Evolutionary conservation across 2,329 filamentous ascomycete species (phyloP), one percentile per base, ranked within the genome.

Genomic region (Diplodia intermedia): DNA sequence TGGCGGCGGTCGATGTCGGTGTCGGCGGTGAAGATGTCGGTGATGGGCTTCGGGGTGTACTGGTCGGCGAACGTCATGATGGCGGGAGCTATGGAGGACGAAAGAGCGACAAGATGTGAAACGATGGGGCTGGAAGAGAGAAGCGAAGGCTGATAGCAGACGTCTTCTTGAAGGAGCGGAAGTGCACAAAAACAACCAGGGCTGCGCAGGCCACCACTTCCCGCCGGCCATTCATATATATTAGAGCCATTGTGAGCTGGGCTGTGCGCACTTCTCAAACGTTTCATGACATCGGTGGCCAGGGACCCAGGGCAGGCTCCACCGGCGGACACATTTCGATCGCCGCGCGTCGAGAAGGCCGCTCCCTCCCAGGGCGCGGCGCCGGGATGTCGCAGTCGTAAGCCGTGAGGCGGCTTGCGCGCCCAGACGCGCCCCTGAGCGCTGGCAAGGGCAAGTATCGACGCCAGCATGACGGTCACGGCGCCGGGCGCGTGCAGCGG

Each of bases 1-100:
- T 88, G 81, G 71, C 87, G 83, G 61, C 87, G 83, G 78, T 92
- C 88, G 77, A 92, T 90, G 74, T 88, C 86, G 52, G 88, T 90
- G 75, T 91, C 89, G 71, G 77, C 80, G 65, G 88, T 91, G 79
- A 90, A 88, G 75, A 88, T 80, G 75, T 88, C 86, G 63, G 86
- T 88, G 50, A 84, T 75, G 26, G 86, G 86, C 73, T 83, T 82
- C 15, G 79, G 77, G 31, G 79, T 80, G 73, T 80, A 81, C 31
- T 68, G 57, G 66, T 63, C 66, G 57, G 36, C 36, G 66, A 50
- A 68, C 33, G 66, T 29, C 66, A 67, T 67, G 33, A 29, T 14
- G 31, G 38, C 23, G 26, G 63, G 18, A 20, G 9, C 4, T 36
- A 36, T 15, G 47, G 43, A 50, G 38, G 26, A 26, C 54, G 53